Conservation (phyloP, 495 filamentous ascomycete species). For the Jackrogersella multiformis region DNA sequence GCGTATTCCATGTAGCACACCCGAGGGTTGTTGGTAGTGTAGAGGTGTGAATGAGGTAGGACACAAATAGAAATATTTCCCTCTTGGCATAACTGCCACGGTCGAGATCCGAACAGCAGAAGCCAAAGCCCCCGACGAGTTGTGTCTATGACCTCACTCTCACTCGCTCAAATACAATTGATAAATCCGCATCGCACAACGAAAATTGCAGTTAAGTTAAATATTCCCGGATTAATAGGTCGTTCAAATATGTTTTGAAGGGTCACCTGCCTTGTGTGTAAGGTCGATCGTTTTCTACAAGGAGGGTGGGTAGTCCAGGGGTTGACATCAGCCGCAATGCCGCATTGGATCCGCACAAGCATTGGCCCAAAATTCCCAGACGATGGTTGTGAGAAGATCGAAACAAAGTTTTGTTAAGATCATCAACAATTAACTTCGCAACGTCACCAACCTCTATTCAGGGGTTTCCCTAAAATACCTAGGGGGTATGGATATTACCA, state of each 20-base stretch:
- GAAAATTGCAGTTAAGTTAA: not conserved
- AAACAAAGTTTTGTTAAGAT: constrained; percentile 38
- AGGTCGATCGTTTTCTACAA: constrained; percentile 2
- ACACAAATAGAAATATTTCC: no score
- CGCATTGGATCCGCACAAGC: constrained; percentile 30
- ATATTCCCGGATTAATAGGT: constrained; percentile 6
- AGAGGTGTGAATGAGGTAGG: not conserved
- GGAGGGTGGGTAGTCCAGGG: constrained; percentile 13
- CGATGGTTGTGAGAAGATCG: constrained; percentile 36
- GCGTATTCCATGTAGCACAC: no score
- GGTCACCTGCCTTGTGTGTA: not conserved
- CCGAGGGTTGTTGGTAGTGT: not conserved
- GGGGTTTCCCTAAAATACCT: constrained; percentile 17
- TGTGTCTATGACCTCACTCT: no score
- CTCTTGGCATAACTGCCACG: no score
- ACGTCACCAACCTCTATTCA: constrained; percentile 15
- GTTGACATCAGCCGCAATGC: constrained; percentile 26
- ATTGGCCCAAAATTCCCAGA: constrained; percentile 30
- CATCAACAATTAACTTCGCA: constrained; percentile 21
- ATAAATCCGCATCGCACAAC: not conserved
- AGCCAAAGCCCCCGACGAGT: no score
- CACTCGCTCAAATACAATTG: no score
- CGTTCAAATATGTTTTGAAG: constrained; percentile 11
- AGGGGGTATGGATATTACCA: not conserved
- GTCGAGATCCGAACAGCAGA: not conserved